phyloP scores from a whole-genome alignment of 352 stramenopile genomes.

The Pythium periplocum region DNA sequence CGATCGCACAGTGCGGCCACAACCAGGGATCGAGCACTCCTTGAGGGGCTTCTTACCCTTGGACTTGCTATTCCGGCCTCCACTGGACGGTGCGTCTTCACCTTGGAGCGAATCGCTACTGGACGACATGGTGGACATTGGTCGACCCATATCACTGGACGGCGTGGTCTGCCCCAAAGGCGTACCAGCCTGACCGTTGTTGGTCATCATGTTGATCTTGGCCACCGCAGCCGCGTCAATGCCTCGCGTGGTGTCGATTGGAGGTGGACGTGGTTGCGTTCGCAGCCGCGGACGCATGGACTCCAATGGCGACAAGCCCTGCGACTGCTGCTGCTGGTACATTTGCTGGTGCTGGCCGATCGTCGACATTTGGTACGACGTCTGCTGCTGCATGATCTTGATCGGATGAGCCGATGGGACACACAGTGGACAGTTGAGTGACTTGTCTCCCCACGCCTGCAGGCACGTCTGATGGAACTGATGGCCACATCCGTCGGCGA shows the following conservation, averaged over 20 bases:
- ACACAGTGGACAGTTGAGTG: slow-evolving; percentile 19
- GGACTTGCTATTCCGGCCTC: slow-evolving; percentile 10
- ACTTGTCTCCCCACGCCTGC: slow-evolving; percentile 60
- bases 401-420: slow-evolving; percentile 11
- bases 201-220: slow-evolving; percentile 8
- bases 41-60: slow-evolving; percentile 80
- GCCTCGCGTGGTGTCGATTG: slow-evolving; percentile 20
- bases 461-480: slow-evolving; percentile 61
- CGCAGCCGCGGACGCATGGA: slow-evolving; percentile 6
- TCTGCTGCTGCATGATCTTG: slow-evolving; percentile 11
- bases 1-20: slow-evolving; percentile 70
- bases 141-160: slow-evolving; percentile 13
- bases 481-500: slow-evolving; percentile 56
- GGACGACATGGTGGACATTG: slow-evolving; percentile 17
- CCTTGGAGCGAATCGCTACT: neutral
- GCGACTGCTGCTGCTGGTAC: neutral
- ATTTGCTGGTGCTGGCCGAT: slow-evolving; percentile 1
- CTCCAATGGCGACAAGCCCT: slow-evolving; percentile 6
- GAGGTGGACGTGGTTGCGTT: slow-evolving; percentile 14
- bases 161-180: slow-evolving; percentile 8
- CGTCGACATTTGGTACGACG: slow-evolving; percentile 1
- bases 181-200: neutral
- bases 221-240: slow-evolving; percentile 10
- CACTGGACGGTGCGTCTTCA: slow-evolving; percentile 4
- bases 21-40: slow-evolving; percentile 73